Base-by-base conservation (phyloP, 805 yeast species). In the Candida nemodendra region DNA sequence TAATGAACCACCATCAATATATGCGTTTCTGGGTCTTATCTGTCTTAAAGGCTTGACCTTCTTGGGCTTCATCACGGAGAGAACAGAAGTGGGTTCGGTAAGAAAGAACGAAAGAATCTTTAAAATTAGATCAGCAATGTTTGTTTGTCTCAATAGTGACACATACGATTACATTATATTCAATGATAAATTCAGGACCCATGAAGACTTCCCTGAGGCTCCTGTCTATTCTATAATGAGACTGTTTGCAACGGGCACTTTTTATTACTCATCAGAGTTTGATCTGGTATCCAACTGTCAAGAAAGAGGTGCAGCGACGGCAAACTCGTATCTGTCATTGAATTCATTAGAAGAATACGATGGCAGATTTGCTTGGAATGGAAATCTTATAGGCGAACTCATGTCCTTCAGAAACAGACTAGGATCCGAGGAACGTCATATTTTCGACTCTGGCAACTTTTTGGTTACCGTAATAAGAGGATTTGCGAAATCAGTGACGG, bases 11-110 rank as follows among this genome's bases (percentile, higher is more conserved):
- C 22, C 34, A 2, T n/a, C 45, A 16, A 36, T 55, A 48, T 66
- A 60, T 47, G 90, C 87, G 1, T 69, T 84, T 25, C 55, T 83
- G 18, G 95, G 95, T 0, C 57, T 84, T 18, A 62, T 80, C 9
- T 63, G 70, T 16, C 54, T 80, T 12, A 78, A 80, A 48, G 75
- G 74, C 3, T 64, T 69, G 31, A 66, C 78, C 4, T 82, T 70
- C 52, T 54, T 81, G 11, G 81, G 81, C 2, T 72, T 84, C 30
- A 71, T 84, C 19, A 74, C 84, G 2, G 69, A 71, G 9, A 63
- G 72, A 13, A 55, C 63, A 3, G 75, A 72, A 36, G 78, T 79
- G 5, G 91, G 84, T 0, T 72, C 78, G 19, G 81, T 85, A 0
- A 63, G 76, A 32, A 64, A 78, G 0, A 61, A 69, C 5, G 84